Percentiles rank a stretch among this genome's conserved stretches.
Conservation (phyloP, 768 basidiomycete genomes). For the Pisolithus sp. region DNA sequence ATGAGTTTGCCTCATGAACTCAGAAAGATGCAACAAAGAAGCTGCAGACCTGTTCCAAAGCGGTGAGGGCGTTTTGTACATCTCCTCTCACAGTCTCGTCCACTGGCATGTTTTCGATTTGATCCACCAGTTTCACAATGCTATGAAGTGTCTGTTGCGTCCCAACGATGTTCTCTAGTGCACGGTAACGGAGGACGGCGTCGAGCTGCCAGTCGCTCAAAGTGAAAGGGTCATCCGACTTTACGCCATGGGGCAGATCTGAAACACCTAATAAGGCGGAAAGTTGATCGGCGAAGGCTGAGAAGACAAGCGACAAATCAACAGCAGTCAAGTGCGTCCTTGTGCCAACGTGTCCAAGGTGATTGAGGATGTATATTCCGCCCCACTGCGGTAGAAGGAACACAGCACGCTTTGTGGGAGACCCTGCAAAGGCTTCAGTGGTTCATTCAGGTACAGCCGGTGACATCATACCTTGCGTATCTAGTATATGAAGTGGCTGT, state of each 20-base stretch:
- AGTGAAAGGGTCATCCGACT: slow-evolving; percentile 16
- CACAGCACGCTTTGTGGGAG: slow-evolving; percentile 45
- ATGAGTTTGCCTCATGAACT: slow-evolving; percentile 6
- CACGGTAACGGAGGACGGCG: slow-evolving; percentile 62
- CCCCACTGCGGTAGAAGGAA: slow-evolving; percentile 96
- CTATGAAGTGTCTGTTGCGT: slow-evolving; percentile 73
- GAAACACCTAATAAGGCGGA: slow-evolving; percentile 79
- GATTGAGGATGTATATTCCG: slow-evolving; percentile 75
- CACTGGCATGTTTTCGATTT: slow-evolving; percentile 91
- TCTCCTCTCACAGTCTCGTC: slow-evolving; percentile 68
- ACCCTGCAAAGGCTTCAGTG: slow-evolving; percentile 32
- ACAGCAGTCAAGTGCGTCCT: slow-evolving; percentile 27
- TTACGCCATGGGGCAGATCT: slow-evolving; percentile 44
- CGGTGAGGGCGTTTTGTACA: slow-evolving; percentile 60
- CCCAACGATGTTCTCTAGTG: slow-evolving; percentile 59
- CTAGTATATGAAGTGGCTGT: slow-evolving; percentile 64
- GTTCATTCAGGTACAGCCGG: slow-evolving; percentile 4
- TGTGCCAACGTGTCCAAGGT: slow-evolving; percentile 25
- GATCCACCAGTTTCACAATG: slow-evolving; percentile 76
- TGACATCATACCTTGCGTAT: slow-evolving; percentile 39
- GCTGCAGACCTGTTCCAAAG: slow-evolving; percentile 61
- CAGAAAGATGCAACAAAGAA: neutral
- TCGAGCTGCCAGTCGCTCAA: slow-evolving; percentile 79
- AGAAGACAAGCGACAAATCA: slow-evolving; percentile 49
- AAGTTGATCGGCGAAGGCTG: slow-evolving; percentile 65